These are phyloP conservation scores for Tolypocladium cylindrosporum DNA, from an alignment of 2,329 filamentous ascomycete species.

Conservation along the genomic window DNA sequence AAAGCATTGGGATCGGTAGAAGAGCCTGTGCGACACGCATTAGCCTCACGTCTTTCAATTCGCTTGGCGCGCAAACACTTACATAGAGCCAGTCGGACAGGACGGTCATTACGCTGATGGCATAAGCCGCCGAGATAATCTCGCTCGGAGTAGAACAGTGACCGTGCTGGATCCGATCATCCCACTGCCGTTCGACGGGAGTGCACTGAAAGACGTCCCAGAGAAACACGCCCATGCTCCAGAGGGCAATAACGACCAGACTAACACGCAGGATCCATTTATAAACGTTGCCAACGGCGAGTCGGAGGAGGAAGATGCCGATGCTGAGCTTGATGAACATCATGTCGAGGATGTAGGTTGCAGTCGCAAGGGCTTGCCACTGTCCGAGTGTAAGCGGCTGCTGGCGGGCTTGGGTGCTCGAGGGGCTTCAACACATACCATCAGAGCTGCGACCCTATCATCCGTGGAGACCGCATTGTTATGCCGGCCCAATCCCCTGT, in stretches of 20 bases:
- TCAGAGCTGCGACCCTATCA: constrained; percentile 34
- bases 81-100: constrained; percentile 45
- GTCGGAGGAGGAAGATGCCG: constrained; percentile 38
- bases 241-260: constrained; percentile 34
- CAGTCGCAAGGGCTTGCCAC: constrained; percentile 42
- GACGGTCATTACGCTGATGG: constrained; percentile 41
- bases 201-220: constrained; percentile 43
- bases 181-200: constrained; percentile 42
- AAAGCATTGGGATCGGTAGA: constrained; percentile 43
- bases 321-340: constrained; percentile 49
- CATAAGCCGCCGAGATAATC: constrained; percentile 38
- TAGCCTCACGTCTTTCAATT: neutral
- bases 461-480: constrained; percentile 30
- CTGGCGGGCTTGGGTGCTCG: neutral
- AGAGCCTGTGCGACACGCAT: constrained; percentile 25
- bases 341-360: constrained; percentile 42
- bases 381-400: constrained; percentile 9
- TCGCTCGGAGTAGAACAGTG: constrained; percentile 32
- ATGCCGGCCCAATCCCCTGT: constrained; percentile 34
- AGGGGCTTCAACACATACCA: constrained; percentile 18
- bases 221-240: constrained; percentile 37
- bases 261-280: constrained; percentile 36
- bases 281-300: constrained; percentile 35
- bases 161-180: constrained; percentile 33
- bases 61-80: constrained; percentile 7